Base-by-base conservation (phyloP, 306 rosid genomes). In the Lithocarpus polystachyus region DNA sequence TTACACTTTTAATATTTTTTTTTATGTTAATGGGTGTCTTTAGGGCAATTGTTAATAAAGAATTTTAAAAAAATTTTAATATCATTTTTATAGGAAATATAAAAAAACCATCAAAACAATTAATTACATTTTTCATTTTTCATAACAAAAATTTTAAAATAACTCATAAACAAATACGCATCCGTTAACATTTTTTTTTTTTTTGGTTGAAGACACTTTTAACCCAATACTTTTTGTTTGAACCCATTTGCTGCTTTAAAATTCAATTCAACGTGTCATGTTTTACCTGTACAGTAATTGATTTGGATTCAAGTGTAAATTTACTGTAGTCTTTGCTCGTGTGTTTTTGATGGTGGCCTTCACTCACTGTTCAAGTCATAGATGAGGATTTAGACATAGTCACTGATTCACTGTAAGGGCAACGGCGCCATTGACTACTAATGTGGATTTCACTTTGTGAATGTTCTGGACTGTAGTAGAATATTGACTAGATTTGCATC, bases 21-120 rank as follows among this genome's bases (percentile, higher is more conserved):
- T 37, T 37, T 37, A 6, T 1, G 10, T 37, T 37, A 37, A 37
- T 7, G 2, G 2, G 2, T 37, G 10, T 1, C 0, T 0, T 37
- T 7, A 1, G 6, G 0, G 0, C 0, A 6, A 37, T 37, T 37
- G 0, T 37, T 6, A 37, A 0, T 37, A 6, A 37, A 37, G 0
- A 1, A 37, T 37, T 7, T 37, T 37, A 37, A 0, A 0, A 37
- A 37, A 1, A 0, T 7, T 37, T 37, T 37, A 1, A 37, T 0
- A 37, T 37, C 0, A 7, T 37, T 37, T 37, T 37, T 37, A 37
- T 6, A 37, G 6, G 0, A 37, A 37, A 37, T 37, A 37, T 37
- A 37, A 37, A 37, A 24, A 37, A 7, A 37, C 0, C 0, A 0
- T 37, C 2, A 40, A 40, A 40, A 40, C 12, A 40, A 8, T 2